Evolutionary conservation across 176 grass and related monocot species (phyloP).

Genomic region (Pontederia crassipes): DNA sequence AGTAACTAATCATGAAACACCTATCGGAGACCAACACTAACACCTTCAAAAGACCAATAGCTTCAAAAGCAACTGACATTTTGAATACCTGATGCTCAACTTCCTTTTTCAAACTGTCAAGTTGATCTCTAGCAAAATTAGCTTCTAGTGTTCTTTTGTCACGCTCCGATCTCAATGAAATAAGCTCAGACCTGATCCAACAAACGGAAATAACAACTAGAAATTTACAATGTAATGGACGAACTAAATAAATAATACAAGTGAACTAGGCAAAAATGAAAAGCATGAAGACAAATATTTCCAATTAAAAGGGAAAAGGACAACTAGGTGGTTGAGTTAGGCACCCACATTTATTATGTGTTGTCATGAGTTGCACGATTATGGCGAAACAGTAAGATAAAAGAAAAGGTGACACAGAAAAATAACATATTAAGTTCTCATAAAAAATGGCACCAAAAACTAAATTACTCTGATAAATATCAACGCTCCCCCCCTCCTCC

Average conservation of each 20-base stretch:
- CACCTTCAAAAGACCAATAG: conserved; percentile 3
- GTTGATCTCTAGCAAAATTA: conserved; percentile 68
- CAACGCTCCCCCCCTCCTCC: no score
- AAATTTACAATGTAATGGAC: not conserved
- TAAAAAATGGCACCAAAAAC: no score
- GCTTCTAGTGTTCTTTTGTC: conserved; percentile 75
- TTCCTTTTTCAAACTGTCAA: conserved; percentile 61
- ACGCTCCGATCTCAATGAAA: conserved; percentile 44
- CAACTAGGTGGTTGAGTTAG: no score
- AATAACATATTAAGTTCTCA: no score
- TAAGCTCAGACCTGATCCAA: conserved; percentile 47
- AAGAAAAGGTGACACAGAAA: no score
- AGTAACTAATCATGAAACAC: not conserved
- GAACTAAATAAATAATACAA: no score
- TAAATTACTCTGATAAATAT: no score
- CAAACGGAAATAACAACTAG: conserved; percentile 3
- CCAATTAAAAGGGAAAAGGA: not conserved
- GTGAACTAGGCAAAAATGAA: conserved; percentile 7
- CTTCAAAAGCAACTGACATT: not conserved
- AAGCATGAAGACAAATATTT: not conserved
- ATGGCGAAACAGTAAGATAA: no score
- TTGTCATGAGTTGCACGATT: no score
- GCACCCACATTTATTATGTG: no score
- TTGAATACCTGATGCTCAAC: conserved; percentile 73
- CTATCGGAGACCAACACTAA: not conserved